Conservation (phyloP, 2,329 filamentous ascomycete genomes). For the Beauveria asiatica region DNA sequence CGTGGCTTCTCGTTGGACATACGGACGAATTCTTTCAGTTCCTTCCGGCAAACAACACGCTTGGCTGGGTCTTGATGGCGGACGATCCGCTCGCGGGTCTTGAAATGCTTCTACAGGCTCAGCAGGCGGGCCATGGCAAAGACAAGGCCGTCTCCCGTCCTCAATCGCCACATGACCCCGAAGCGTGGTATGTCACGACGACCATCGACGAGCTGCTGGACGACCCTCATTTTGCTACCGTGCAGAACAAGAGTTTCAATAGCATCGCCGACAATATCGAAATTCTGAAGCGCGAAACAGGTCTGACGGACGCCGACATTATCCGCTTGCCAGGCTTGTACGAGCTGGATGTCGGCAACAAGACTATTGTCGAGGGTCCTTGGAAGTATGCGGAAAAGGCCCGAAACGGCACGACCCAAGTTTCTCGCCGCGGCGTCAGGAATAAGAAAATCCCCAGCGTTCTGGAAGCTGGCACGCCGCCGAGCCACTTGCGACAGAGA, state of each 20-base stretch:
- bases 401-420: too few species aligned
- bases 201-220: neutral
- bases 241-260: neutral
- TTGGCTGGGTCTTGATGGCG: conserved; percentile 18
- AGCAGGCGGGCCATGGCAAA: neutral
- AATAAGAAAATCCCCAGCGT: too few species aligned
- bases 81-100: conserved; percentile 18
- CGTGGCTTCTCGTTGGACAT: conserved; percentile 20
- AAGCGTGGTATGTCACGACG: neutral
- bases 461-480: too few species aligned
- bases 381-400: too few species aligned
- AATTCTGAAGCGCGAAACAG: conserved; percentile 17
- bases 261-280: conserved; percentile 17
- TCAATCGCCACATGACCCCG: neutral
- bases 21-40: conserved; percentile 24
- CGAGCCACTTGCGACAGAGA: too few species aligned
- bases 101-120: neutral
- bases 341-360: neutral
- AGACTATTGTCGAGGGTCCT: neutral
- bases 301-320: conserved; percentile 17
- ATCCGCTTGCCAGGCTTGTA: conserved; percentile 16
- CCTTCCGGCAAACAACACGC: conserved; percentile 17
- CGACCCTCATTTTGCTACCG: neutral
- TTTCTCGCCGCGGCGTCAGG: too few species aligned
- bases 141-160: conserved; percentile 3